These are phyloP conservation scores for Iris macrosiphon DNA, from an alignment of 106 monocot genomes.

Conservation along the genomic window DNA sequence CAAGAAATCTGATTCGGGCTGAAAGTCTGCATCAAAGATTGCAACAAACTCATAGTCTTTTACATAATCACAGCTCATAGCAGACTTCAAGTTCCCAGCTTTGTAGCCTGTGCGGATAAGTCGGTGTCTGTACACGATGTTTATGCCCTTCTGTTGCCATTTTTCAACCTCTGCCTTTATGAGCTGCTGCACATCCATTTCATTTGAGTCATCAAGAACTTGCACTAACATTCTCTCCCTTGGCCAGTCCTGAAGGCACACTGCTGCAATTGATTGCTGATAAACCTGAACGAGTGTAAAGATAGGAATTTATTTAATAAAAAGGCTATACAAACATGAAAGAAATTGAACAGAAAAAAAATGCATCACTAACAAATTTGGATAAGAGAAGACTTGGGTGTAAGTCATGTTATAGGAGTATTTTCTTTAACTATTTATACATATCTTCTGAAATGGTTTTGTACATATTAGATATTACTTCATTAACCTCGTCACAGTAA, in stretches of 20 bases:
- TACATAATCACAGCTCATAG: conserved; percentile 70
- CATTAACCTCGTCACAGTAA: too few species aligned
- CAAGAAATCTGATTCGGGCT: conserved; percentile 60
- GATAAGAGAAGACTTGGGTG: too few species aligned
- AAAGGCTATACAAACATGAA: background rate
- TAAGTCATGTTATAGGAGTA: too few species aligned
- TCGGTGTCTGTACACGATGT: conserved; percentile 61
- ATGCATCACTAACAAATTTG: too few species aligned
- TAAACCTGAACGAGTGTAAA: conserved; percentile 38
- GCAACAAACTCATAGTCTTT: too few species aligned
- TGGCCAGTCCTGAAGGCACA: conserved; percentile 62
- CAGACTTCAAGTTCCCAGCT: conserved; percentile 75
- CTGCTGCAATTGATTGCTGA: conserved; percentile 57
- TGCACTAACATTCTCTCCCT: conserved; percentile 58
- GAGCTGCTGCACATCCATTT: conserved; percentile 36
- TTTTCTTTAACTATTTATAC: too few species aligned
- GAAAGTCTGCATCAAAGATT: conserved; percentile 83
- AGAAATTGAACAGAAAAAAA: background rate
- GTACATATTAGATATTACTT: too few species aligned
- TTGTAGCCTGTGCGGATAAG: conserved; percentile 70
- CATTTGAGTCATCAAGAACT: conserved; percentile 63
- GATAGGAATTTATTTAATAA: too few species aligned
- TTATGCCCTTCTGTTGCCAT: conserved; percentile 66
- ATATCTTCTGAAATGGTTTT: too few species aligned
- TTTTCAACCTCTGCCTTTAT: conserved; percentile 70